These are phyloP conservation scores for Termitomyces sp. DNA, from an alignment of 768 basidiomycete genomes.

Conservation along the genomic window DNA sequence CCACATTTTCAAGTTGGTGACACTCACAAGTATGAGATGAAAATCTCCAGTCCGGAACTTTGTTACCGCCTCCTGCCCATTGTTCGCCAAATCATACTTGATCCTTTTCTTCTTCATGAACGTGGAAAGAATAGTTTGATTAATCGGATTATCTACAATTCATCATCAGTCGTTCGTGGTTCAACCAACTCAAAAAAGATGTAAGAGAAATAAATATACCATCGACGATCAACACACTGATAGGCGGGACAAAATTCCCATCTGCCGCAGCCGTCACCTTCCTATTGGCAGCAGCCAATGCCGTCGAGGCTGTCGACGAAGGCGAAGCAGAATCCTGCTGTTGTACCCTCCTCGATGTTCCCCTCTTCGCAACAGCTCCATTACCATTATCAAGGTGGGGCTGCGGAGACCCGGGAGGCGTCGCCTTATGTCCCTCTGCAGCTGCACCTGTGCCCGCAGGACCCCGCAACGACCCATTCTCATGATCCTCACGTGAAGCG, in stretches of 20 bases:
- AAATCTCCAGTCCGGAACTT: constrained; percentile 93
- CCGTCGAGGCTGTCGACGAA: constrained; percentile 16
- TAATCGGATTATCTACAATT: constrained; percentile 90
- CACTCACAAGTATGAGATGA: constrained; percentile 88
- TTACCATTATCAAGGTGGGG: constrained; percentile 1
- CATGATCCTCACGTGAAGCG: constrained; percentile 1
- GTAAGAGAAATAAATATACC: constrained; percentile 48
- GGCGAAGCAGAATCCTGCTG: constrained; percentile 10
- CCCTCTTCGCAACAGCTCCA: neutral
- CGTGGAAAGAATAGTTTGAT: constrained; percentile 94
- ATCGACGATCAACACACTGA: constrained; percentile 97
- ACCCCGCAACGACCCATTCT: neutral
- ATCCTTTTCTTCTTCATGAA: constrained; percentile 97
- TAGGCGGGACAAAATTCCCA: constrained; percentile 85
- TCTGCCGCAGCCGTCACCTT: constrained; percentile 53
- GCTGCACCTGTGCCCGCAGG: neutral
- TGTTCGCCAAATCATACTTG: constrained; percentile 90
- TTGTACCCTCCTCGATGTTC: constrained; percentile 7
- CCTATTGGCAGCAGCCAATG: constrained; percentile 37
- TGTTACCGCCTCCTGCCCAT: constrained; percentile 93
- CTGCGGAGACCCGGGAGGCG: constrained; percentile 14
- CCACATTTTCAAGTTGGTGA: neutral
- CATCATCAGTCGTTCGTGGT: neutral
- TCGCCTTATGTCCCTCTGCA: constrained; percentile 8
- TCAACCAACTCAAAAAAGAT: constrained; percentile 8